These are phyloP conservation scores for Calocybe gangraenosa DNA, from an alignment of 768 basidiomycete species.

Conservation along the genomic window DNA sequence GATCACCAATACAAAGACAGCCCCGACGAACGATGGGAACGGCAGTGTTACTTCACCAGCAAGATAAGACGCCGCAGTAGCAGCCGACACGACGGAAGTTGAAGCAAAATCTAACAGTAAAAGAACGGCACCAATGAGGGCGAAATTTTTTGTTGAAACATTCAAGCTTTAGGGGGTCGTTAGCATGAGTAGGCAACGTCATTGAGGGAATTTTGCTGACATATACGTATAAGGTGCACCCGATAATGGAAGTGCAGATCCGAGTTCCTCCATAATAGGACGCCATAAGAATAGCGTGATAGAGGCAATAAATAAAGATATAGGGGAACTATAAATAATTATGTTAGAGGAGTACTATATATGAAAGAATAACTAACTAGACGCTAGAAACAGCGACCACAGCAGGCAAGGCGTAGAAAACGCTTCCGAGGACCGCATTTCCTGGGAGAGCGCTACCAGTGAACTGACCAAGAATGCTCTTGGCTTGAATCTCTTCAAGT, in stretches of 20 bases:
- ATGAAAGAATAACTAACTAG: slow-evolving; percentile 47
- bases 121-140: slow-evolving; percentile 60
- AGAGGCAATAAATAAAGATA: slow-evolving; percentile 62
- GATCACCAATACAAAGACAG: slow-evolving; percentile 48
- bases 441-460: slow-evolving; percentile 64
- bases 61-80: slow-evolving; percentile 66
- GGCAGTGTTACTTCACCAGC: slow-evolving; percentile 58
- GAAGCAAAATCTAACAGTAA: slow-evolving; percentile 70
- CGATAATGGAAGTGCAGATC: slow-evolving; percentile 60
- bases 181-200: not conserved
- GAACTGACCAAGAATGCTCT: slow-evolving; percentile 53
- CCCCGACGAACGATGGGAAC: slow-evolving; percentile 48
- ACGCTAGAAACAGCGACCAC: slow-evolving; percentile 57
- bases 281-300: slow-evolving; percentile 66
- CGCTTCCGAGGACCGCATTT: slow-evolving; percentile 62
- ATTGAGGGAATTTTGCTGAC: slow-evolving; percentile 27
- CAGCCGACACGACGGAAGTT: slow-evolving; percentile 68
- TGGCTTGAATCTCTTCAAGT: slow-evolving; percentile 25
- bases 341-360: no score
- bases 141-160: slow-evolving; percentile 56
- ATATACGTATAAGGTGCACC: slow-evolving; percentile 73
- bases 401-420: slow-evolving; percentile 67
- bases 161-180: slow-evolving; percentile 41
- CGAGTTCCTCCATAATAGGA: slow-evolving; percentile 72
- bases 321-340: slow-evolving; percentile 69